A percentile compares a stretch with the other conserved stretches of the same genome.
These are phyloP conservation scores for Termitomyces sp. DNA, from an alignment of 768 basidiomycete species.

Conservation along the genomic window DNA sequence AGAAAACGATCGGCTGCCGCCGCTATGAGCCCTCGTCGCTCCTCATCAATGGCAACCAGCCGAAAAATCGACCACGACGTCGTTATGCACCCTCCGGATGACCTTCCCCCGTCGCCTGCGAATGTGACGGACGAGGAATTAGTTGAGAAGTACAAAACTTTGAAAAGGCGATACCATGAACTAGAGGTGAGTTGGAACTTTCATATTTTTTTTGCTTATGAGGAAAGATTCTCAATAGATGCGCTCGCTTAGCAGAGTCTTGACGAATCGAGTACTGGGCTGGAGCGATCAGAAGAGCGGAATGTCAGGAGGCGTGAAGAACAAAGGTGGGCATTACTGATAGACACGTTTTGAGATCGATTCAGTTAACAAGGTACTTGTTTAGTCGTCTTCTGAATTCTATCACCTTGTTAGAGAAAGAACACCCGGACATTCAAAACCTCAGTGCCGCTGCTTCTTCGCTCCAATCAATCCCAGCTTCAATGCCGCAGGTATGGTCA, in stretches of 20 bases:
- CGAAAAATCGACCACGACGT: conserved; percentile 42
- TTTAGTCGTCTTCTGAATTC: conserved; percentile 51
- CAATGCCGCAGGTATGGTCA: conserved; percentile 44
- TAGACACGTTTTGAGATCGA: not conserved
- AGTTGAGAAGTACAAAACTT: conserved; percentile 55
- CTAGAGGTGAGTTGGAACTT: conserved; percentile 52
- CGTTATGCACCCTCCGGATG: conserved; percentile 46
- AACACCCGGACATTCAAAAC: conserved; percentile 25
- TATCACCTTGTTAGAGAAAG: conserved; percentile 54
- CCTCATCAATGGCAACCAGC: conserved; percentile 27
- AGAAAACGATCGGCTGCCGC: conserved; percentile 10
- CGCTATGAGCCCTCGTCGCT: conserved; percentile 22
- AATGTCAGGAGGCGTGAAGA: conserved; percentile 60
- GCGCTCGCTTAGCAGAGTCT: conserved; percentile 41
- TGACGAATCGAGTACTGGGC: conserved; percentile 53
- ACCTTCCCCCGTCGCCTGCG: conserved; percentile 28
- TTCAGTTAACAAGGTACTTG: not conserved
- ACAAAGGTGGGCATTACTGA: conserved; percentile 43
- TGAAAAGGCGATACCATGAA: conserved; percentile 63
- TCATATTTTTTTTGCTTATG: conserved; percentile 18
- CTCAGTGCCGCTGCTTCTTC: conserved; percentile 9
- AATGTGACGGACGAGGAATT: conserved; percentile 41
- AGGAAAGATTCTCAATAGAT: conserved; percentile 21
- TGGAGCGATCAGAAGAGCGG: conserved; percentile 57
- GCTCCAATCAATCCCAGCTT: conserved; percentile 36